Conservation (phyloP, 176 grass and related monocot genomes). For the Stipa capillata region DNA sequence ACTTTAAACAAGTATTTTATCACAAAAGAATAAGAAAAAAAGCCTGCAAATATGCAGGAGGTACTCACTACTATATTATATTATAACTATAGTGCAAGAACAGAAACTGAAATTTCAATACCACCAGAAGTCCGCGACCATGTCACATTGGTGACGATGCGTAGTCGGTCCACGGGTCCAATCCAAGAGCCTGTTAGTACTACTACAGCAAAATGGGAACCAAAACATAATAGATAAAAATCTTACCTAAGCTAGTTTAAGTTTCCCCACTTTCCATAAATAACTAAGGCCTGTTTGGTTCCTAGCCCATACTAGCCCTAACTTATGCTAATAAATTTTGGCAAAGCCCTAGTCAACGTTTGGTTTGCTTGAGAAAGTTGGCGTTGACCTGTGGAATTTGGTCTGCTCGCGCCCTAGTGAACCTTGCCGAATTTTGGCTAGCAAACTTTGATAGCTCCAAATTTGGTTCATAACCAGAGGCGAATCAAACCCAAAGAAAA, state of each 20-base stretch:
- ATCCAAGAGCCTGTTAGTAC: background rate
- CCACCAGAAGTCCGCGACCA: background rate
- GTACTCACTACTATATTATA: too few relatives aligned
- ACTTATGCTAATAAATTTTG: background rate
- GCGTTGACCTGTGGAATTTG: background rate
- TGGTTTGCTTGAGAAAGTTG: background rate
- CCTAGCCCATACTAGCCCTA: background rate
- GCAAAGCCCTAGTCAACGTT: background rate
- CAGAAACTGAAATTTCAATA: background rate
- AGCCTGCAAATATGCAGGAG: background rate
- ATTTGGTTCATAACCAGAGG: background rate
- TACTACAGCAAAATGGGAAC: background rate
- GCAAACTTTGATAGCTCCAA: background rate
- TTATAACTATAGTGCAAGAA: background rate
- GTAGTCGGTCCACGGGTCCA: background rate
- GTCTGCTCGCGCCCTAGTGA: background rate
- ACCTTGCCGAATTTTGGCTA: background rate
- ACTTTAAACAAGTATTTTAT: too few relatives aligned
- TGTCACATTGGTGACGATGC: background rate
- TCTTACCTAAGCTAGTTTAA: background rate
- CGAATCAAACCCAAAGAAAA: too few relatives aligned
- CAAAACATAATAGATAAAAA: background rate
- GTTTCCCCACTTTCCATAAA: background rate
- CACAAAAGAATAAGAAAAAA: background rate
- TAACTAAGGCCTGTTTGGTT: background rate